Base-by-base conservation (phyloP, 164 flowering plant genomes). In the Aristolochia contorta region DNA sequence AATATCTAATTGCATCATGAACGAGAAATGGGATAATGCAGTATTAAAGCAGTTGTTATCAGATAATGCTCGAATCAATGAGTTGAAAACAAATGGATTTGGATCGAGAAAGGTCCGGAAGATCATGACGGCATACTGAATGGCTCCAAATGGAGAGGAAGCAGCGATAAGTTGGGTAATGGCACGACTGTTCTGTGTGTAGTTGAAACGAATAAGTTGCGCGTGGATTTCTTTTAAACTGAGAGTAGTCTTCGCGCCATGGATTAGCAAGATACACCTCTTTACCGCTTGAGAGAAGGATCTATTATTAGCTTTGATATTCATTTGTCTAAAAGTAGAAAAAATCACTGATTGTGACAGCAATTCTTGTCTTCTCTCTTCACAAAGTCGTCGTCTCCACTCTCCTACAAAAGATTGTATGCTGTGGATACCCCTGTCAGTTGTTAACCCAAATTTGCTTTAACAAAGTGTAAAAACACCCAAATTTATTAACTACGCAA, bases 181-280 rank as follows among this genome's bases (percentile, higher is more conserved):
- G 41, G 78, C 20, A 16, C 53, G 57, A 60, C 74, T 71, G 62
- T 57, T 71, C 43, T 70, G 61, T 12, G 58, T 55, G 60, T 74
- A 70, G 55, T 55, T 37, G 19, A 63, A 74, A 22, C 30, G 72
- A 60, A 72, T 14, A 67, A 80, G 52, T 54, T 72, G 81, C 19
- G 83, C 72, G 62, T 79, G 85, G 72, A 80, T 72, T 62, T 78
- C 82, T 32, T 69, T 58, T 67, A 80, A 81, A n/a, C 56, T 67
- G 46, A 18, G 50, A n/a, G 58, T 59, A 25, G 67, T 71, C 56
- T 59, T 59, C 16, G 70, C 59, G 20, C 64, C 21, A 57, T 66
- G 69, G 33, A 66, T 63, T 30, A 66, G 67, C 15, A 63, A 56
- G 51, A 71, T 56, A 45, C 47, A 65, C 45, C 54, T n/a, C 41